Conservation (phyloP, 805 yeast genomes). For the Candida succiphila region DNA sequence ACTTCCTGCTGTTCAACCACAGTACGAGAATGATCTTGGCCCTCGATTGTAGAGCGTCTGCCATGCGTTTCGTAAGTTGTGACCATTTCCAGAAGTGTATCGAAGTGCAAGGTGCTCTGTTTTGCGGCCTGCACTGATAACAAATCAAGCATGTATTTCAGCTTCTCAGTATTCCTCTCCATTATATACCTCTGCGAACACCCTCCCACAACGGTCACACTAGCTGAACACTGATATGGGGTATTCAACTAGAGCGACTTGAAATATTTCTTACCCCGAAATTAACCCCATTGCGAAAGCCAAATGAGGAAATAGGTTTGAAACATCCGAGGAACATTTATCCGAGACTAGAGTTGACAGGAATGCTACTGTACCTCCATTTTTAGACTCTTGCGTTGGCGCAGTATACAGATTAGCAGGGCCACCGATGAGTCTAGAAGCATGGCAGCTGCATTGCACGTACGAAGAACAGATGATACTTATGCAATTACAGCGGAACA, state of each 20-base stretch:
- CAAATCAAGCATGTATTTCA: constrained; percentile 2
- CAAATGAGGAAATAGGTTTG: constrained; percentile 1
- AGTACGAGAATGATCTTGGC: constrained; percentile 26
- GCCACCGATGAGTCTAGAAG: too few relatives aligned
- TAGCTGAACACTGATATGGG: too few relatives aligned
- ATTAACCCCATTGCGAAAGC: background rate
- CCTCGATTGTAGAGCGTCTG: constrained; percentile 11
- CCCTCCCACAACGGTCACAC: too few relatives aligned
- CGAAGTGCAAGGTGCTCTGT: constrained; percentile 9
- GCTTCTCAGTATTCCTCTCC: background rate
- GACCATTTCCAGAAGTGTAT: constrained; percentile 15
- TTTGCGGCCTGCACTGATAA: background rate
- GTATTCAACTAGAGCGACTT: too few relatives aligned
- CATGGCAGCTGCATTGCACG: too few relatives aligned
- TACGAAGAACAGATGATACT: too few relatives aligned
- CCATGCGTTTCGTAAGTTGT: constrained; percentile 6
- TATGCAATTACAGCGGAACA: too few relatives aligned
- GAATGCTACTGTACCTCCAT: too few relatives aligned
- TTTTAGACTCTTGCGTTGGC: too few relatives aligned
- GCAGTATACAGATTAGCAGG: too few relatives aligned
- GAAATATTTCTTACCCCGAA: background rate
- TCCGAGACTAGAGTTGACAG: too few relatives aligned
- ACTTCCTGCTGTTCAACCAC: constrained; percentile 26
- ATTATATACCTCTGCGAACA: background rate
- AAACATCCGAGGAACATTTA: too few relatives aligned